These are phyloP conservation scores for Cladosporium sp. DNA, from an alignment of 2,329 filamentous ascomycete genomes.

Conservation along the genomic window DNA sequence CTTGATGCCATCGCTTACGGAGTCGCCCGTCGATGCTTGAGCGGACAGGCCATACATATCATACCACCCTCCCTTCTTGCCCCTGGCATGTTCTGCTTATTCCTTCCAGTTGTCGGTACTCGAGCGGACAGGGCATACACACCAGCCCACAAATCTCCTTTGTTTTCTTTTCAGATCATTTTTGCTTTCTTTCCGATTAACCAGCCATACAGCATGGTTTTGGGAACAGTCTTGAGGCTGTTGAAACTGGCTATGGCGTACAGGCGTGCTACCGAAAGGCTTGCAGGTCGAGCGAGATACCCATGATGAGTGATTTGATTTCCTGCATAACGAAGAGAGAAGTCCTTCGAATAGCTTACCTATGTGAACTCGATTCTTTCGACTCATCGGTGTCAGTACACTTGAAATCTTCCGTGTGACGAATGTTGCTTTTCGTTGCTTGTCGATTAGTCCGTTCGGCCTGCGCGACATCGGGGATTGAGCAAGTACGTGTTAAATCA, in stretches of 20 bases:
- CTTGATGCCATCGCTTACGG: constrained; percentile 13
- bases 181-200: neutral
- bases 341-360: neutral
- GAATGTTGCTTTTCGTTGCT: neutral
- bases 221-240: neutral
- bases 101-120: neutral
- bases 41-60: neutral
- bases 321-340: neutral
- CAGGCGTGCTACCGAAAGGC: neutral
- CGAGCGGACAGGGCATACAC: neutral
- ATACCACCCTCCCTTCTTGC: neutral
- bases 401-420: neutral
- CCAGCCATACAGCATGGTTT: neutral
- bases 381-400: neutral
- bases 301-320: constrained; percentile 5
- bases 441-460: neutral
- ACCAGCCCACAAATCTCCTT: neutral
- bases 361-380: neutral
- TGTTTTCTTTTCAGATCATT: neutral
- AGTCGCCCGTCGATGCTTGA: neutral
- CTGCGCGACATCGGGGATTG: neutral
- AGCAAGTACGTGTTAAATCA: neutral
- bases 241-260: neutral
- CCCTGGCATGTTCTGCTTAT: neutral
- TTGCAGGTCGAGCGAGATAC: neutral